phyloP scores from a whole-genome alignment of 805 yeast species.

The Wickerhamiella domercqiae region DNA sequence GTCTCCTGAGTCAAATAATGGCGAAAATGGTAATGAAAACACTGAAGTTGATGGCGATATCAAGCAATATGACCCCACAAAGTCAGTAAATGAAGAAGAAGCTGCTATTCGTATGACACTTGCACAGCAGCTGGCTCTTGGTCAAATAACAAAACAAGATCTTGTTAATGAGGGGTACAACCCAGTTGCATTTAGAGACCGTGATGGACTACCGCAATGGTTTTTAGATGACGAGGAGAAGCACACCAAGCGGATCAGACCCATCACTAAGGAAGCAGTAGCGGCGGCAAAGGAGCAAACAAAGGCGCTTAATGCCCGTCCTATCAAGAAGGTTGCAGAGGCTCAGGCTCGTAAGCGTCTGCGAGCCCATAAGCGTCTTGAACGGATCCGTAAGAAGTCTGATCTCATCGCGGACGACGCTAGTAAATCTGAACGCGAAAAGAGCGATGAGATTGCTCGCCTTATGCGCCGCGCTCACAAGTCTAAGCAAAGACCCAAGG shows the following conservation, averaged over 20 bases:
- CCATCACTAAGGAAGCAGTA: slow-evolving; percentile 90
- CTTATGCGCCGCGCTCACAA: slow-evolving; percentile 70
- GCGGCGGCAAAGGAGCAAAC: slow-evolving; percentile 59
- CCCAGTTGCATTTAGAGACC: slow-evolving; percentile 80
- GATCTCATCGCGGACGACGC: slow-evolving; percentile 79
- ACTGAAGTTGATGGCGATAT: slow-evolving; percentile 5
- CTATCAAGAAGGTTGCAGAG: slow-evolving; percentile 96
- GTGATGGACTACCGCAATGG: slow-evolving; percentile 92
- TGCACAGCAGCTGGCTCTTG: slow-evolving; percentile 89
- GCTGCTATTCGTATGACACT: slow-evolving; percentile 56
- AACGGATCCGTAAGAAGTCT: slow-evolving; percentile 80
- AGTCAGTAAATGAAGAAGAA: slow-evolving; percentile 21
- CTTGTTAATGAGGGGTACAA: slow-evolving; percentile 86
- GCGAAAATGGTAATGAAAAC: slow-evolving; percentile 15
- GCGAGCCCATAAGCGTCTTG: slow-evolving; percentile 78
- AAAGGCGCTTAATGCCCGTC: slow-evolving; percentile 83
- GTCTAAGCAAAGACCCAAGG: slow-evolving; percentile 57
- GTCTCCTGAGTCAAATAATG: slow-evolving; percentile 9
- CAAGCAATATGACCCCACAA: slow-evolving; percentile 11
- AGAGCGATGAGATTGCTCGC: slow-evolving; percentile 81
- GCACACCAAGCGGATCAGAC: slow-evolving; percentile 72
- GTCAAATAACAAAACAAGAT: slow-evolving; percentile 72
- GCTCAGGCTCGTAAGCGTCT: slow-evolving; percentile 93
- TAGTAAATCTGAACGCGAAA: slow-evolving; percentile 79
- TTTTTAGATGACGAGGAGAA: slow-evolving; percentile 79